These are phyloP conservation scores for Penicillium sp. DNA, from an alignment of 2,329 filamentous ascomycete species.

Conservation along the genomic window DNA sequence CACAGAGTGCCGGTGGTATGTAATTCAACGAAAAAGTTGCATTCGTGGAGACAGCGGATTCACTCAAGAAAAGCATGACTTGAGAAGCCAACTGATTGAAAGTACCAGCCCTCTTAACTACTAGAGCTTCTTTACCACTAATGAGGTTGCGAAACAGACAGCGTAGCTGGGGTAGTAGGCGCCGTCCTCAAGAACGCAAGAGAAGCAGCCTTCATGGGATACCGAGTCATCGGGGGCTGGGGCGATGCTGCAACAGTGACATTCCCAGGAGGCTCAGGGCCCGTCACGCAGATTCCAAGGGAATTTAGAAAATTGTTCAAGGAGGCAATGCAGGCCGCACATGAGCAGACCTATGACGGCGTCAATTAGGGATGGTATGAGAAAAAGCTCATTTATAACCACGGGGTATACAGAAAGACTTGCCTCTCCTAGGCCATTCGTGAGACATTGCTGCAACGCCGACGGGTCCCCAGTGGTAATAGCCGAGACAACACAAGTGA, in stretches of 20 bases:
- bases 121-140: too few relatives aligned
- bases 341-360: constrained; percentile 19
- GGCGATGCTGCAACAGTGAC: not conserved
- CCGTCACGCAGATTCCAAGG: constrained; percentile 17
- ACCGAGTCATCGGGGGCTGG: too few relatives aligned
- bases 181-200: too few relatives aligned
- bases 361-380: not conserved
- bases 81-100: too few relatives aligned
- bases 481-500: constrained; percentile 19
- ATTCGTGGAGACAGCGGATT: too few relatives aligned
- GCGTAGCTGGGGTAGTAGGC: too few relatives aligned
- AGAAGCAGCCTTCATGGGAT: too few relatives aligned
- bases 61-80: too few relatives aligned
- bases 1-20: too few relatives aligned
- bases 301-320: constrained; percentile 12
- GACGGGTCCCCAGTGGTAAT: constrained; percentile 12
- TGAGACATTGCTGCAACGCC: constrained; percentile 18
- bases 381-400: not conserved
- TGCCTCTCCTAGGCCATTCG: constrained; percentile 16
- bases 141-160: too few relatives aligned
- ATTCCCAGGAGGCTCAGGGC: not conserved
- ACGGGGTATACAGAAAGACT: not conserved
- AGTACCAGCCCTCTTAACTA: too few relatives aligned
- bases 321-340: constrained; percentile 18
- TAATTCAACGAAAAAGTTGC: too few relatives aligned